Percentiles rank a stretch among this genome's conserved stretches.
phyloP scores from a whole-genome alignment of 2,329 filamentous ascomycete species.

The Nemania serpens region DNA sequence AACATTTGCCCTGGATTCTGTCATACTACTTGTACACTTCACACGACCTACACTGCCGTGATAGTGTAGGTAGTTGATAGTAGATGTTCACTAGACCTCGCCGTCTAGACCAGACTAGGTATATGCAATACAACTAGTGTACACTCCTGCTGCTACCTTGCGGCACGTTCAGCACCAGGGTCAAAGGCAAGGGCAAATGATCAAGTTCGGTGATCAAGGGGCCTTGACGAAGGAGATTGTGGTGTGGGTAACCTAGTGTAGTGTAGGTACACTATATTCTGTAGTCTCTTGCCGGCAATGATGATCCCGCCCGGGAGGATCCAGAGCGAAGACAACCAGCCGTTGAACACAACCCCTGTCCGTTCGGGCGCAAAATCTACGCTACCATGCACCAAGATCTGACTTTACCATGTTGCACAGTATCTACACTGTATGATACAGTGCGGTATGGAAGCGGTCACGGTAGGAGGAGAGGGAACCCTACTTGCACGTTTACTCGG shows the following conservation, averaged over 20 bases:
- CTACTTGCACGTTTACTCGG: background rate
- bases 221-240: constrained; percentile 19
- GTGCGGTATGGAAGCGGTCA: background rate
- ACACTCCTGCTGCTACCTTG: constrained; percentile 15
- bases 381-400: constrained; percentile 26
- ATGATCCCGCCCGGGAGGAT: constrained; percentile 19
- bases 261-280: background rate
- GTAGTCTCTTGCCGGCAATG: constrained; percentile 15
- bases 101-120: background rate
- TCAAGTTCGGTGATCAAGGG: constrained; percentile 2
- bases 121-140: background rate
- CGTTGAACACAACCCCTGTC: constrained; percentile 18
- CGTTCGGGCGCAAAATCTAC: constrained; percentile 17
- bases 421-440: background rate
- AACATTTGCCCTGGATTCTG: constrained; percentile 3
- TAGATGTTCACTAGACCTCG: no score
- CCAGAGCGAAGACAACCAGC: constrained; percentile 8
- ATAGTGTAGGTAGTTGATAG: no score
- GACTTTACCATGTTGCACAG: background rate
- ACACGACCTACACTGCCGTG: background rate
- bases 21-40: background rate
- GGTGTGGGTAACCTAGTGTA: constrained; percentile 11
- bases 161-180: constrained; percentile 21
- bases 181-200: constrained; percentile 8
- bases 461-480: background rate